Conservation (phyloP, 139 green algal species). For the Chlamydomonas incerta region DNA sequence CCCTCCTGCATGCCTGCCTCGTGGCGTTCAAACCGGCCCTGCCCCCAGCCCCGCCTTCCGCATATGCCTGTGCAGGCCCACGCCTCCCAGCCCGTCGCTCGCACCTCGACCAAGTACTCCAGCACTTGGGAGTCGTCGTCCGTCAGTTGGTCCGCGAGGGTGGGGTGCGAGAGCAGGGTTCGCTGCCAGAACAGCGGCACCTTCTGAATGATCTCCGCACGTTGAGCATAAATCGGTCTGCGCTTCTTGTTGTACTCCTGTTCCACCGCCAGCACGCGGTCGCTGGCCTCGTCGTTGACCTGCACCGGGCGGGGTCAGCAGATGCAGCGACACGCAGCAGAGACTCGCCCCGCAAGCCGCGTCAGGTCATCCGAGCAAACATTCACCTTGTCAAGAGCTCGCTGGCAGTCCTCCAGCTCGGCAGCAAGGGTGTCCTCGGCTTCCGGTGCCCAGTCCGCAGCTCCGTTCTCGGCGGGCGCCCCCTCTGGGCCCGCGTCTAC, state of each 20-base stretch:
- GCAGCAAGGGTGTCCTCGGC: not conserved
- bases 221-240: constrained; percentile 64
- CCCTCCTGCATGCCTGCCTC: no score
- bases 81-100: no score
- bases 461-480: not conserved
- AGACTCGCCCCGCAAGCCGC: not conserved
- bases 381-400: constrained; percentile 51
- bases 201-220: constrained; percentile 41
- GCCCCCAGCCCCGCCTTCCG: not conserved
- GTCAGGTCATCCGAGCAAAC: not conserved
- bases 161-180: constrained; percentile 52
- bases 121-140: constrained; percentile 69
- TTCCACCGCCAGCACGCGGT: constrained; percentile 75
- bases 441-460: not conserved
- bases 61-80: no score
- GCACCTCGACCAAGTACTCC: constrained; percentile 62
- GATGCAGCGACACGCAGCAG: not conserved
- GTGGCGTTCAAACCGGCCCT: not conserved
- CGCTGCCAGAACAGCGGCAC: constrained; percentile 52
- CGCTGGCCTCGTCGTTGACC: constrained; percentile 75
- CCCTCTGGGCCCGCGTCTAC: not conserved
- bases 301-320: not conserved
- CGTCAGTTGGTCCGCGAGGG: constrained; percentile 53
- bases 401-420: constrained; percentile 43
- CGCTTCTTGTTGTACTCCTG: constrained; percentile 76